Evolutionary conservation across 2,329 filamentous ascomycete species (phyloP), one percentile per base, ranked within the genome.

Genomic region (Pseudogymnoascus sp.): DNA sequence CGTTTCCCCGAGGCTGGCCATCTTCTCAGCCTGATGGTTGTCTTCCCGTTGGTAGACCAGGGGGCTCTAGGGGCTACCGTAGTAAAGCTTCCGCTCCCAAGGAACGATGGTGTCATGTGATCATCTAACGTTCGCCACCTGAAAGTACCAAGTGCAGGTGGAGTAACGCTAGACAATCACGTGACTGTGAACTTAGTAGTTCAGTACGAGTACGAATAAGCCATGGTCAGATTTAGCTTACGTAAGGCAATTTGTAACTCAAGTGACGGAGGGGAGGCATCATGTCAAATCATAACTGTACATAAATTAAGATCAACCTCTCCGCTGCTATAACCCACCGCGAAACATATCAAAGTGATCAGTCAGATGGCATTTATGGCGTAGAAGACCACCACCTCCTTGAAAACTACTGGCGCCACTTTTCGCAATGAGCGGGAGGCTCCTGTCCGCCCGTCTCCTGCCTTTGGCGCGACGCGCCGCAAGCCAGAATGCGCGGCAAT

Each of bases 401-500:
- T 26, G 61, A 40, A 37, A 46, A 40, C 41, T 28, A 37, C 59
- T 61, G 60, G 61, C 41, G 61, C 37, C 40, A 62, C 65, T 67
- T 62, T 67, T 64, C 63, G 70, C 61, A 37, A 74, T 74, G 73
- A 74, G 71, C 67, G 71, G 71, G 64, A 69, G 89, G 82, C 85
- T 90, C 71, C 81, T 93, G 77, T 87, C 89, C 76, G 85, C 88
- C 74, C 86, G 89, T 78, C 82, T 89, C 70, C 79, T 85, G 77
- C 85, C 87, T 76, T 78, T 86, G 71, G 80, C 86, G 75, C 85
- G 86, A 77, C 85, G 84, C 75, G 81, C 80, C 69, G 76, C 80
- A 66, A 75, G 81, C 70, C 79, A 79, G 70, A 60, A 38, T 41
- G 78, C 80, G 70, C 88, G 88, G 70, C 83, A 87, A 73, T 79